Base-by-base conservation (phyloP, 371 early-diverging fungal genomes). In the Apophysomyces elegans region DNA sequence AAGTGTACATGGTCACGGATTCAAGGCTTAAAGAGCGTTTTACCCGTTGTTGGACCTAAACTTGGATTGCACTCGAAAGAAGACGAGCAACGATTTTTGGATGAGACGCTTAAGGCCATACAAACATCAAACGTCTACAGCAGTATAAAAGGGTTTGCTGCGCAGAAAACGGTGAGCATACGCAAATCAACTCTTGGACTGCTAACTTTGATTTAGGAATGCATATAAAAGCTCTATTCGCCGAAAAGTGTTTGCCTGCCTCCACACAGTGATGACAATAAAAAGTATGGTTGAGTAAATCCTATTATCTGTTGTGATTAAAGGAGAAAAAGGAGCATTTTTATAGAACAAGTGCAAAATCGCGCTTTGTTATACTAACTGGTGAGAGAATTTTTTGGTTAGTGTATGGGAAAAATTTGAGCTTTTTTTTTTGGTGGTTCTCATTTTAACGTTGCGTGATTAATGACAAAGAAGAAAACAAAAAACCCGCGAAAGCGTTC, bases 1-100 rank as follows among this genome's bases (percentile, higher is more conserved):
- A 65, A 65, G 21, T 65, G 67, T n/a, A 16, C 68, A 12, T 72
- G 72, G 72, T 58, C 62, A 43, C 68, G 72, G 62, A 45, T 44
- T 37, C 59, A 67, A 14, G 65, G 45, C 7, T 7, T 65, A 11
- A 68, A 62, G 32, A 59, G 63, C 26, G 58, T 62, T 62, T 32
- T 65, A 57, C 63, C 67, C 41, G 41, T 61, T 2, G 8, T 65
- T 9, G 62, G 63, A 1, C 68, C 72, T 12, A 59, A 37, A 21
- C 11, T 50, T 9, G 11, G 11, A 7, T 18, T 50, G n/a, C 54
- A 50, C 21, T 21, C 54, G 1, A 26, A 21, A 21, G 54, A 50
- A 21, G 54, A 50, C 4, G 21, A 8, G 11, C 4, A 50, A 47
- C 7, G 13, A 11, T 41, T 41, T 41, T 41, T 41, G 0, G 41